Evolutionary conservation across 2,329 filamentous ascomycete genomes (phyloP).

Genomic region (Aspergillaceae sp.): DNA sequence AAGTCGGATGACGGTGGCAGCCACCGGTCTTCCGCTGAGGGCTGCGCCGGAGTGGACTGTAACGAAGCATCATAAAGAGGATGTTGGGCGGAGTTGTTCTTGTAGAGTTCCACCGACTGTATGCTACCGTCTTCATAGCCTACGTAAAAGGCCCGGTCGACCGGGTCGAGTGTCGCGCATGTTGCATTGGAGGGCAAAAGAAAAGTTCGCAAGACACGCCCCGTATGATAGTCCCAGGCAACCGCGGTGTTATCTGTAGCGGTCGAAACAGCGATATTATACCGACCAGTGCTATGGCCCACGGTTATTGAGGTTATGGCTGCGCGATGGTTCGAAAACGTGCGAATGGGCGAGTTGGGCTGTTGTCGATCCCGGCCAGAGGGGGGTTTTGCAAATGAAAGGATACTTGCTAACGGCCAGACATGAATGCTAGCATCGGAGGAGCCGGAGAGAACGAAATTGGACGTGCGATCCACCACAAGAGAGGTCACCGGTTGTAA

Average conservation of each 20-base stretch:
- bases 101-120: conserved; percentile 68
- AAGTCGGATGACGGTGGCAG: conserved; percentile 52
- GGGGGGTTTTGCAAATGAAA: conserved; percentile 49
- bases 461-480: conserved; percentile 56
- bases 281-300: conserved; percentile 61
- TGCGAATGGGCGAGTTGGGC: conserved; percentile 61
- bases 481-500: conserved; percentile 59
- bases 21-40: conserved; percentile 35
- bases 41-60: conserved; percentile 34
- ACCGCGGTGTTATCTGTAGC: conserved; percentile 82
- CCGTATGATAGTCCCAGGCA: conserved; percentile 84
- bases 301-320: conserved; percentile 42
- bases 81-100: conserved; percentile 37
- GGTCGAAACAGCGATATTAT: conserved; percentile 74
- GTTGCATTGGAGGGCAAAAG: conserved; percentile 66
- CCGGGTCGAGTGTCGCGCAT: conserved; percentile 69
- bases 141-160: conserved; percentile 71
- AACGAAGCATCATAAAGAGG: conserved; percentile 26
- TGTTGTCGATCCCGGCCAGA: conserved; percentile 32
- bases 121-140: conserved; percentile 73
- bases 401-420: conserved; percentile 71
- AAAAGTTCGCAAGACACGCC: conserved; percentile 68
- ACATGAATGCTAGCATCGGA: conserved; percentile 81
- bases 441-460: conserved; percentile 40
- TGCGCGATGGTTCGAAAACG: conserved; percentile 62